These are phyloP conservation scores for Solanum bukasovii DNA, from an alignment of 257 asterid species.

Conservation along the genomic window DNA sequence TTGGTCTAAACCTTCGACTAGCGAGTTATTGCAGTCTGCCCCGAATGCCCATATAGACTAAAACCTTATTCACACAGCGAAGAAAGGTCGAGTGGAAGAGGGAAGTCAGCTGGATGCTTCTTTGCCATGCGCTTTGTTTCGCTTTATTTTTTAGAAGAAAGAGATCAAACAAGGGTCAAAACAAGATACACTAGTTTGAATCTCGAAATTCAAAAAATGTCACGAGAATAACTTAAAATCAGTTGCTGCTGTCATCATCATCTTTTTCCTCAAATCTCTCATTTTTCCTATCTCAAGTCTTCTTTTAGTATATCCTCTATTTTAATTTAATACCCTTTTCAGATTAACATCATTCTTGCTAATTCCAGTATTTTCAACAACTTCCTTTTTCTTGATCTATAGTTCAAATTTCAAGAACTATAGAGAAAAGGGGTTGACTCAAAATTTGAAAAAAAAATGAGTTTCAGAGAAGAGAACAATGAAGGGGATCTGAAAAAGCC, in stretches of 20 bases:
- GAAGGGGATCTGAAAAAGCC: constrained; percentile 70
- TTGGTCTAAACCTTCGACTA: no score
- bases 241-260: background rate
- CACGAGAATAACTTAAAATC: background rate
- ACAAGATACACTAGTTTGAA: no score
- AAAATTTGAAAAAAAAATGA: constrained; percentile 19
- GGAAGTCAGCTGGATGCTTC: no score
- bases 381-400: background rate
- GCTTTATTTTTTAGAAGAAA: no score
- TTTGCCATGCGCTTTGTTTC: no score
- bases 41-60: no score
- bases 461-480: constrained; percentile 64
- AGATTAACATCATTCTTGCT: background rate
- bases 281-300: background rate
- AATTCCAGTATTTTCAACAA: background rate
- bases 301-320: background rate
- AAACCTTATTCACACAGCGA: no score
- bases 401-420: background rate
- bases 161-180: accelerated
- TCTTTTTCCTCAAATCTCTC: background rate
- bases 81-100: no score
- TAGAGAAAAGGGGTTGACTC: background rate
- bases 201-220: background rate
- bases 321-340: background rate
- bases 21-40: no score